Base-by-base conservation (phyloP, 352 stramenopile genomes). In the Phytopythium delawarense region DNA sequence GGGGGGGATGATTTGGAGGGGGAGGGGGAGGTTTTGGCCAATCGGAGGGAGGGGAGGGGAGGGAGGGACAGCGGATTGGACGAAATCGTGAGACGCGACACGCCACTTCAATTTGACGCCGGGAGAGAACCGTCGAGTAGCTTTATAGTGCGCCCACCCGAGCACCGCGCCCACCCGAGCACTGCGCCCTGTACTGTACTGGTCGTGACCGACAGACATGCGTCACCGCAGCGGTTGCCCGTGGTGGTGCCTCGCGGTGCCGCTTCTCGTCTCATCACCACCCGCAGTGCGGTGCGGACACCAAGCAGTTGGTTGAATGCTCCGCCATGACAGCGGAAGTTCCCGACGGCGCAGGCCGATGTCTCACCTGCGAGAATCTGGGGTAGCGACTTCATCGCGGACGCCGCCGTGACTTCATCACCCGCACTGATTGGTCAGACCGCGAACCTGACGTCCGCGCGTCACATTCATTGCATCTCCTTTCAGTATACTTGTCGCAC, bases 41-140 rank as follows among this genome's bases (percentile, higher is more conserved):
- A 42, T 57, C 7, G 51, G 18, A 23, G 30, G 4, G 30, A 2
- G 16, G 2, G n/a, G 13, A 25, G 13, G 25, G 13, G 20, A 12
- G 44, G 11, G 7, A 23, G 28, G 13, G 28, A 7, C 8, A 20
- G 3, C 15, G 7, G 25, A 57, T 57, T 57, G 51, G 51, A 8
- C 7, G 51, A 57, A 44, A 57, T 44, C 2, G 20, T 9, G 32
- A 23, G 21, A 34, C 12, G 15, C 12, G 32, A 32, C 51, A 21
- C 51, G 51, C 20, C 51, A 57, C 51, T 57, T 57, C 51, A 57
- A 57, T 57, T 44, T 57, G 28, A 21, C 42, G n/a, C n/a, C 7
- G 3, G 12, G 18, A 4, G 20, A 4, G 42, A 23, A 49, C 42
- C 16, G 16, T 46, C 6, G 0, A 4, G 0, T 21, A 6, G 18